Base-by-base conservation (phyloP, 495 filamentous ascomycete genomes). In the Tuber calosporum region DNA sequence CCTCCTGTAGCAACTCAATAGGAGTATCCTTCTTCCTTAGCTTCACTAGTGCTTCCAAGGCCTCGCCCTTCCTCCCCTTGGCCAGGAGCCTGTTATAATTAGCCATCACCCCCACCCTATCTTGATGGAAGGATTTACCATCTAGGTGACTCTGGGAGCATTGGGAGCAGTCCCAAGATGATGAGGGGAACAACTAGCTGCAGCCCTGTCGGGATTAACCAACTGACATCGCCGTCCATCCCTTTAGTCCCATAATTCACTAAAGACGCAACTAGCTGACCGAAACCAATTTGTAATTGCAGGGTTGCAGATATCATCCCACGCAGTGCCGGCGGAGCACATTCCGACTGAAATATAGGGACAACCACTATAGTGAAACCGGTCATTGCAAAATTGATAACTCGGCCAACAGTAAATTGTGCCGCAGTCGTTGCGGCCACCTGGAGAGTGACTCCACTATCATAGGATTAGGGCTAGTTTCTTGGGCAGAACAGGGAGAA, bases 141-240 rank as follows among this genome's bases (percentile, higher is more conserved):
- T 67, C 83, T 75, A 1, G 83, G 83, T 30, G 80, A 81, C 75
- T 84, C 83, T 22, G 83, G 83, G 15, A 84, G 71, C 72, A 79
- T 83, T 40, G 80, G 78, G 26, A 83, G 81, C 0, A 80, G 75
- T 2, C 81, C 39, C 37, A 82, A 77, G 6, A 84, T 81, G 41
- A 83, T 72, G 34, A 78, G 81, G 5, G 82, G 82, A 20, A 80
- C 80, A 67, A 84, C 67, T 73, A 84, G 80, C 68, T 84, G 83
- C 68, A 82, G 78, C 79, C 83, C 82, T 37, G 83, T 76, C 4
- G 82, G 82, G 39, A 84, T 82, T 26, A 81, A 73, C 83, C 83
- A 84, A 17, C 73, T 79, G 26, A 81, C 74, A 53, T 66, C 48
- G 40, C 38, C 76, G 1, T 77, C 69, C 13, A 82, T 71, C 39